phyloP scores from a whole-genome alignment of 768 basidiomycete species.

The Lactifluus pinguis region DNA sequence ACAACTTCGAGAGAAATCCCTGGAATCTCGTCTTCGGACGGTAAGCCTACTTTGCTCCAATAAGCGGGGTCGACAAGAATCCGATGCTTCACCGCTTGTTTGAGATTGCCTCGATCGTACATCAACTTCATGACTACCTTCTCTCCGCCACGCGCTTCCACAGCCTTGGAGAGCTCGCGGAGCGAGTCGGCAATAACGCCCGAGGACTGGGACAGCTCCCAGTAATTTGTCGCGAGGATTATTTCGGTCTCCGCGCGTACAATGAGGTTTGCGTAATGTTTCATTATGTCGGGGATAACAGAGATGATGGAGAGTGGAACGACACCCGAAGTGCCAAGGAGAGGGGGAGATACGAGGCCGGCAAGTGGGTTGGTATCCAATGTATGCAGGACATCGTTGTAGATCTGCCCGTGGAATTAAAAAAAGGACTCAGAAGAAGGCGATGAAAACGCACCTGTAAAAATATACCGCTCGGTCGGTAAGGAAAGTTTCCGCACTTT shows the following conservation, averaged over 20 bases:
- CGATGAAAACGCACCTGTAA: conserved; percentile 36
- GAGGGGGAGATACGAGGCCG: conserved; percentile 49
- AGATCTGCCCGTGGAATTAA: conserved; percentile 35
- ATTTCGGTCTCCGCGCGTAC: conserved; percentile 54
- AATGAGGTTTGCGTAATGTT: conserved; percentile 56
- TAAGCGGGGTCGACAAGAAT: conserved; percentile 37
- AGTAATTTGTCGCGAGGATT: conserved; percentile 59
- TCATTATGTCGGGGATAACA: conserved; percentile 64
- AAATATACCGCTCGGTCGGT: conserved; percentile 49
- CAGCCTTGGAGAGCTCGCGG: conserved; percentile 30
- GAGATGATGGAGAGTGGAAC: conserved; percentile 56
- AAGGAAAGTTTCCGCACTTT: conserved; percentile 44
- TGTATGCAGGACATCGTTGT: conserved; percentile 49
- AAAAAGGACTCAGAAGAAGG: background rate
- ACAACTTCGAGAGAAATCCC: conserved; percentile 53
- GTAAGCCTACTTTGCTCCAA: conserved; percentile 43
- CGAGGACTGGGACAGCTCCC: conserved; percentile 44
- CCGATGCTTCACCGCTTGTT: conserved; percentile 42
- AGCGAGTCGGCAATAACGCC: conserved; percentile 39
- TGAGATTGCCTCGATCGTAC: conserved; percentile 57
- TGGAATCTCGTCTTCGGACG: conserved; percentile 46
- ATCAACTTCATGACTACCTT: conserved; percentile 57
- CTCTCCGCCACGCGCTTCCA: conserved; percentile 33
- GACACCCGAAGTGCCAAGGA: conserved; percentile 55
- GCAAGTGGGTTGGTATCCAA: conserved; percentile 47